Evolutionary conservation across 1,139 yeast species (phyloP), one percentile per base, ranked within the genome.

Genomic region (Hansenula sp.): DNA sequence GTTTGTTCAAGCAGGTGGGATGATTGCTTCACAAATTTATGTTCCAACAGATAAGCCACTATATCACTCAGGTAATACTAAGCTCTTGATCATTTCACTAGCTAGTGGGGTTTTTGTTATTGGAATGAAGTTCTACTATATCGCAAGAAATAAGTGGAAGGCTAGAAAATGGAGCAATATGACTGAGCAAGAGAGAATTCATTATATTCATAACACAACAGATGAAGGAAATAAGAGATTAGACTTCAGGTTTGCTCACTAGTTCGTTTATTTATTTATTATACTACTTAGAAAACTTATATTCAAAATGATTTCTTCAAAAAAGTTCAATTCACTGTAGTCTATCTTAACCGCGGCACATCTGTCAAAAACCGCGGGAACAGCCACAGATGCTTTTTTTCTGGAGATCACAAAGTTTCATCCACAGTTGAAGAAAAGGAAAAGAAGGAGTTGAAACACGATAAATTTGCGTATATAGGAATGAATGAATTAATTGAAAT

Each of bases 281-380:
- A n/a, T n/a, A n/a, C n/a, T n/a, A n/a, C n/a, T n/a, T n/a, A n/a
- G 63, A 76, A 45, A 82, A 81, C 53, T 71, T 87, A 9, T 77
- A 78, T 49, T n/a, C n/a, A n/a, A n/a, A n/a, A n/a, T n/a, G n/a
- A n/a, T n/a, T n/a, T n/a, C n/a, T n/a, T n/a, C n/a, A n/a, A n/a
- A n/a, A n/a, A n/a, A n/a, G n/a, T n/a, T n/a, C n/a, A n/a, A n/a
- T n/a, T n/a, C n/a, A n/a, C n/a, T n/a, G n/a, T n/a, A n/a, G n/a
- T n/a, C n/a, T n/a, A n/a, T n/a, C n/a, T n/a, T n/a, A n/a, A n/a
- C n/a, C n/a, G n/a, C n/a, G n/a, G n/a, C n/a, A n/a, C n/a, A n/a
- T n/a, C n/a, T n/a, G n/a, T n/a, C n/a, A n/a, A n/a, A n/a, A n/a
- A n/a, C n/a, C n/a, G n/a, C n/a, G n/a, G n/a, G n/a, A n/a, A n/a